Conservation (phyloP, 2,329 filamentous ascomycete species). For the Microsporum ferrugineum region DNA sequence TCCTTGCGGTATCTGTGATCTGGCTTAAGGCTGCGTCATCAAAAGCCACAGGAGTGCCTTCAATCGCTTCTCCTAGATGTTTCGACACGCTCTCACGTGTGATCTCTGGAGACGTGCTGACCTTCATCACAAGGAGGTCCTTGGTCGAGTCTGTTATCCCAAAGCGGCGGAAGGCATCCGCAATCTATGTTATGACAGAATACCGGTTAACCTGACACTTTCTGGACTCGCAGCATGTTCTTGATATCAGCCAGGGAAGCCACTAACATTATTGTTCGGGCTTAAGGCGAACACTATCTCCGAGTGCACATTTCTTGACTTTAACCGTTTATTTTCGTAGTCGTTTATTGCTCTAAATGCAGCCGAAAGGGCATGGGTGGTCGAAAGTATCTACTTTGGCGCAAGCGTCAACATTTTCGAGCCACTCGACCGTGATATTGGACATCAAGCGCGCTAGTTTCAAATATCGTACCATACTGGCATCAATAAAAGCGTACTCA, state of each 20-base stretch:
- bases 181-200: constrained; percentile 50
- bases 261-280: constrained; percentile 64
- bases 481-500: constrained; percentile 90
- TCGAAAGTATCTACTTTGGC: constrained; percentile 51
- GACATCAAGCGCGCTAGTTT: not conserved
- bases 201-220: not conserved
- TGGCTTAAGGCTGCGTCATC: constrained; percentile 51
- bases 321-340: constrained; percentile 49
- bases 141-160: constrained; percentile 63
- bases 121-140: constrained; percentile 68
- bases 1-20: constrained; percentile 53
- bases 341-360: constrained; percentile 65
- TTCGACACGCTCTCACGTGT: constrained; percentile 40
- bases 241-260: constrained; percentile 1
- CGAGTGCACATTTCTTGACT: constrained; percentile 76
- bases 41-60: constrained; percentile 50
- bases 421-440: constrained; percentile 9
- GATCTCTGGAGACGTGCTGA: constrained; percentile 45
- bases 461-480: constrained; percentile 50
- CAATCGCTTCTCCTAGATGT: constrained; percentile 52
- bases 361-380: constrained; percentile 61
- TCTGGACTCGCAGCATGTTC: not conserved
- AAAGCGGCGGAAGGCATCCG: constrained; percentile 80
- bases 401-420: not conserved
- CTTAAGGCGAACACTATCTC: constrained; percentile 75